Percentiles rank a stretch among this genome's conserved stretches.
Conservation (phyloP, 169 alveolate genomes). For the Eimeria praecox region DNA sequence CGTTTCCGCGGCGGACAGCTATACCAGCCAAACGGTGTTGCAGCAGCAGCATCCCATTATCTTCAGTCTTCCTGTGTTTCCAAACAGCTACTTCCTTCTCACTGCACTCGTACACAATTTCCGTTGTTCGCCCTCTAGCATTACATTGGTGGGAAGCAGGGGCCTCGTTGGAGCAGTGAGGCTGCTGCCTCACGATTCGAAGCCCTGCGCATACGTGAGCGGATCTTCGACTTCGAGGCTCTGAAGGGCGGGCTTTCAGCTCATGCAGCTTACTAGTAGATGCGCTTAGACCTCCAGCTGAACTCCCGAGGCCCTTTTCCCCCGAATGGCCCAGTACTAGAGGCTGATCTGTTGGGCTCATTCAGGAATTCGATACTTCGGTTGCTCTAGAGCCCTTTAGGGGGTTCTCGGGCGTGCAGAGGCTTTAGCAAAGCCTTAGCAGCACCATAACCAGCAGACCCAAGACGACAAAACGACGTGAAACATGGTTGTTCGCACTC, state of each 20-base stretch:
- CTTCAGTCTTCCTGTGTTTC: not conserved
- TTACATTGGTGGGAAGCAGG: not conserved
- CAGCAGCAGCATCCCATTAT: not conserved
- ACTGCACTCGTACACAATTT: not conserved
- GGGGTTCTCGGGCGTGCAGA: not conserved
- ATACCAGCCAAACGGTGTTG: not conserved
- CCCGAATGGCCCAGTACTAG: not conserved
- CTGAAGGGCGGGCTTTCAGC: not conserved
- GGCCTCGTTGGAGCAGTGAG: not conserved
- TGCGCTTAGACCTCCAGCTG: not conserved
- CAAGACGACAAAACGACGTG: not conserved
- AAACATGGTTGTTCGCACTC: slow-evolving; percentile 69
- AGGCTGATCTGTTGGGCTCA: not conserved
- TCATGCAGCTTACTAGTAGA: not conserved
- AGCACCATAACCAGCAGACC: not conserved
- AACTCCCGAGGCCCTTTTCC: not conserved
- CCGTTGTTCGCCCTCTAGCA: not conserved
- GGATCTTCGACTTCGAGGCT: not conserved
- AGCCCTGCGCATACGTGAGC: not conserved
- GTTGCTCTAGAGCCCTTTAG: not conserved
- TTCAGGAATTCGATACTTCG: not conserved
- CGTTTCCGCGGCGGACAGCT: slow-evolving; percentile 11
- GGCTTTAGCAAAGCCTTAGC: not conserved
- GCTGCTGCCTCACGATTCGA: not conserved
- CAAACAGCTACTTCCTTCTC: not conserved